A percentile compares a stretch with the other conserved stretches of the same genome.
Evolutionary conservation across 352 stramenopile species (phyloP).

Genomic region (Hyaloperonospora arabidopsidis): DNA sequence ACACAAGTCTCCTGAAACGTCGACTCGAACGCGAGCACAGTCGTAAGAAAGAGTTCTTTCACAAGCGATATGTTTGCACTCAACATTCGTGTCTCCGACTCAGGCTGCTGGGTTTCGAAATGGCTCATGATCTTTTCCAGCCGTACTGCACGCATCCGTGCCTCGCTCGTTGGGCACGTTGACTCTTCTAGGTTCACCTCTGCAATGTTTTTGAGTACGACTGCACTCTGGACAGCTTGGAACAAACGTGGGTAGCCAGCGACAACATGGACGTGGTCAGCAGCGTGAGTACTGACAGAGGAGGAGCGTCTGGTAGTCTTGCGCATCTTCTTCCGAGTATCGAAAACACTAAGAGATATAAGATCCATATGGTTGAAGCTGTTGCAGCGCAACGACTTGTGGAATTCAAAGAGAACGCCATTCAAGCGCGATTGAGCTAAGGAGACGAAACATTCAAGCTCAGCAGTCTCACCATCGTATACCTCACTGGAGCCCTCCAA

Average conservation of each 20-base stretch:
- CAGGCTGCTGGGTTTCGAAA: constrained; percentile 23
- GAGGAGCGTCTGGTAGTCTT: constrained; percentile 23
- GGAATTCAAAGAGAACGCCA: constrained; percentile 60
- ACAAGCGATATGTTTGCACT: constrained; percentile 25
- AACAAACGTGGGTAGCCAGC: constrained; percentile 48
- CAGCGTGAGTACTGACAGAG: constrained; percentile 26
- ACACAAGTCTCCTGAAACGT: constrained; percentile 25
- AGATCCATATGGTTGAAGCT: constrained; percentile 70
- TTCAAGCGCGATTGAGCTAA: constrained; percentile 64
- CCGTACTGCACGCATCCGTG: constrained; percentile 36
- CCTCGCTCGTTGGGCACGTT: constrained; percentile 45
- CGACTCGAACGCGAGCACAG: constrained; percentile 47
- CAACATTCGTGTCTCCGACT: constrained; percentile 16
- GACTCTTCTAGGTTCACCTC: constrained; percentile 59
- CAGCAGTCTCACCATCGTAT: constrained; percentile 9
- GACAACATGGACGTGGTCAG: constrained; percentile 38
- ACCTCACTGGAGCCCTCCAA: constrained; percentile 2
- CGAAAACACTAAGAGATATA: constrained; percentile 68
- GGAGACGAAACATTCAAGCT: constrained; percentile 42
- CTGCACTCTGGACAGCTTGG: constrained; percentile 44
- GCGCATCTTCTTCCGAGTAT: constrained; percentile 55
- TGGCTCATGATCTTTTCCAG: constrained; percentile 47
- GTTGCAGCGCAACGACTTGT: constrained; percentile 70
- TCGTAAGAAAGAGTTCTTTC: constrained; percentile 41
- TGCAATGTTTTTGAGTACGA: constrained; percentile 48